A percentile compares a stretch with the other conserved stretches of the same genome.
phyloP scores from a whole-genome alignment of 2,329 filamentous ascomycete species.

The Bretziella fagacearum region DNA sequence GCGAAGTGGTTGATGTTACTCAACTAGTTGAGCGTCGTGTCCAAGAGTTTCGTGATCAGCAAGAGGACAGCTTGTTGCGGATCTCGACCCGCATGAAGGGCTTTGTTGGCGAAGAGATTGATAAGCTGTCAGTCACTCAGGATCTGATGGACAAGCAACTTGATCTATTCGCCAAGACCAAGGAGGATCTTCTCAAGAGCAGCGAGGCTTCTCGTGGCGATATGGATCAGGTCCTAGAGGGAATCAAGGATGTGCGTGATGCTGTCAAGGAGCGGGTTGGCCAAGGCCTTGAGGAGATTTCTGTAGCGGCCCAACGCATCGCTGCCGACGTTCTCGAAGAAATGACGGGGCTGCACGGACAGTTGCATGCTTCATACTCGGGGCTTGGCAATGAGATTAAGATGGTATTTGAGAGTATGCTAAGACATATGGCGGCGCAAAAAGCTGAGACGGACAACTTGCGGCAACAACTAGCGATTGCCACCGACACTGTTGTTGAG shows the following conservation, averaged over 20 bases:
- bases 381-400: constrained; percentile 76
- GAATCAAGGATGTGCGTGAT: constrained; percentile 53
- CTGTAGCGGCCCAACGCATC: constrained; percentile 6
- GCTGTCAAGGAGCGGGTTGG: constrained; percentile 47
- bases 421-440: constrained; percentile 44
- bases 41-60: constrained; percentile 52
- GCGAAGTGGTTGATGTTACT: constrained; percentile 60
- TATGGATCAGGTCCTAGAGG: constrained; percentile 80
- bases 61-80: constrained; percentile 49
- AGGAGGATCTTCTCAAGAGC: constrained; percentile 49
- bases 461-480: constrained; percentile 9
- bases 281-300: constrained; percentile 10
- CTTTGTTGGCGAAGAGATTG: constrained; percentile 41
- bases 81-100: constrained; percentile 56
- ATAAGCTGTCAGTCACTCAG: constrained; percentile 51
- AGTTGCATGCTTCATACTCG: constrained; percentile 73
- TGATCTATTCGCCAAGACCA: constrained; percentile 48
- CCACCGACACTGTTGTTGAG: constrained; percentile 33
- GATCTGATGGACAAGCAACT: constrained; percentile 53
- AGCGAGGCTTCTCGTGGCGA: constrained; percentile 57
- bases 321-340: constrained; percentile 13
- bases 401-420: constrained; percentile 62
- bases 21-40: constrained; percentile 60
- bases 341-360: constrained; percentile 9
- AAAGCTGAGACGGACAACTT: constrained; percentile 10